These are phyloP conservation scores for Mortierella sp. DNA, from an alignment of 371 early-diverging fungal species.

Conservation along the genomic window DNA sequence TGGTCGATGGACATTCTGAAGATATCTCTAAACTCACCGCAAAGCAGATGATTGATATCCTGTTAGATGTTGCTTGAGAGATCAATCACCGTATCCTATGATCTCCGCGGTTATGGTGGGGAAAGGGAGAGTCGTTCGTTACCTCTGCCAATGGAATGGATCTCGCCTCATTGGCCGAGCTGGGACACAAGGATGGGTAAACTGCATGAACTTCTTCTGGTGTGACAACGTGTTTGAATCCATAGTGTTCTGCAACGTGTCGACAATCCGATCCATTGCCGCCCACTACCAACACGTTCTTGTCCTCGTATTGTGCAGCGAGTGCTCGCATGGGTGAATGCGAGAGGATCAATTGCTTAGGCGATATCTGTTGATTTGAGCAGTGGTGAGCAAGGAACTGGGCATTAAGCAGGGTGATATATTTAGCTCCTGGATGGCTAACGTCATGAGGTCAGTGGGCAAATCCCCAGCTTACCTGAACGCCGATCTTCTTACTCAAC, in stretches of 20 bases:
- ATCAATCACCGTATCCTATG: too few species aligned
- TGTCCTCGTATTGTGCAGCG: constrained; percentile 63
- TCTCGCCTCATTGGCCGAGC: constrained; percentile 54
- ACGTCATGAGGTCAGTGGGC: constrained; percentile 1
- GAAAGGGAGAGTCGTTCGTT: too few species aligned
- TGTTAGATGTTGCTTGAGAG: too few species aligned
- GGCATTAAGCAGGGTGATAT: too few species aligned
- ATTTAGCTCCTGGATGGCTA: too few species aligned
- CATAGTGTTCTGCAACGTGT: constrained; percentile 77
- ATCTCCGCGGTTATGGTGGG: too few species aligned
- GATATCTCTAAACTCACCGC: constrained; percentile 23
- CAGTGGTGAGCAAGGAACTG: too few species aligned
- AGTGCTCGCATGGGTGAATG: constrained; percentile 86
- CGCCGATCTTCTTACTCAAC: constrained; percentile 69
- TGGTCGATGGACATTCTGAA: constrained; percentile 64
- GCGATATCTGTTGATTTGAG: constrained; percentile 58
- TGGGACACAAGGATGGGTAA: constrained; percentile 81
- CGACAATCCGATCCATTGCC: constrained; percentile 70
- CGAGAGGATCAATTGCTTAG: constrained; percentile 81
- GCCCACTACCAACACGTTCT: constrained; percentile 79
- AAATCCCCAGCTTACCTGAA: constrained; percentile 55
- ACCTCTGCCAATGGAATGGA: constrained; percentile 50
- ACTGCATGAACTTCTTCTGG: constrained; percentile 81
- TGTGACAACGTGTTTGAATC: constrained; percentile 80
- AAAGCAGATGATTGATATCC: background rate